Evolutionary conservation across 1,139 yeast genomes (phyloP), one percentile per base, ranked within the genome.

Genomic region (Geotrichum cucujoidarum): DNA sequence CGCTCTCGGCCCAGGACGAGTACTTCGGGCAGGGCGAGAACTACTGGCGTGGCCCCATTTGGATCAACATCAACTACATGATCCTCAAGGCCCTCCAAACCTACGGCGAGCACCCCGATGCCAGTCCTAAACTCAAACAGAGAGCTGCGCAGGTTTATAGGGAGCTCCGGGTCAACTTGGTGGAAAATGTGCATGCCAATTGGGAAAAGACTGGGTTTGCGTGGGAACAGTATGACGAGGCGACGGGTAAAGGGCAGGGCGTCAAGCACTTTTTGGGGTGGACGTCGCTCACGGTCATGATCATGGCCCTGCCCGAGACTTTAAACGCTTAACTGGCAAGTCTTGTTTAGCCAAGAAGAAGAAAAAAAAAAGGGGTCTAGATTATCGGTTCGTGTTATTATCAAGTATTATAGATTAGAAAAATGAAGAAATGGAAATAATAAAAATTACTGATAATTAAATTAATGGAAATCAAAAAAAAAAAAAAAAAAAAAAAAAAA

Each of bases 11-110:
- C 58, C 62, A 75, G 7, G 92, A 86, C 59, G 70, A 70, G 27
- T 69, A 64, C 52, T 92, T 83, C 65, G 85, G 84, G 52, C 78
- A 82, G 0, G 92, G 76, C 8, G 98, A 94, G 60, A 83, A 92
- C 65, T 92, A 92, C 69, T 92, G 99, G 99, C 76, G 95, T 53
- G 94, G 97, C 0, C 90, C 95, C 17, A 75, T 92, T 37, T 94
- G 98, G 98, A 72, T 89, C 58, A 86, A 89, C 63, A 85, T 92
- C 61, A 94, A 94, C 68, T 90, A 88, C 61, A 71, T 92, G 65
- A 72, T 83, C 6, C 71, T 92, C 44, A 94, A 89, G 50, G 76
- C 87, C 8, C 70, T 94, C 54, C 67, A 71, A 45, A 69, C 78
- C 60, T 92, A 90, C 56, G 63, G 59, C 10, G 49, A 50, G 22